Conservation (phyloP, 169 alveolate species). For the Haemoproteus tartakovskyi region DNA sequence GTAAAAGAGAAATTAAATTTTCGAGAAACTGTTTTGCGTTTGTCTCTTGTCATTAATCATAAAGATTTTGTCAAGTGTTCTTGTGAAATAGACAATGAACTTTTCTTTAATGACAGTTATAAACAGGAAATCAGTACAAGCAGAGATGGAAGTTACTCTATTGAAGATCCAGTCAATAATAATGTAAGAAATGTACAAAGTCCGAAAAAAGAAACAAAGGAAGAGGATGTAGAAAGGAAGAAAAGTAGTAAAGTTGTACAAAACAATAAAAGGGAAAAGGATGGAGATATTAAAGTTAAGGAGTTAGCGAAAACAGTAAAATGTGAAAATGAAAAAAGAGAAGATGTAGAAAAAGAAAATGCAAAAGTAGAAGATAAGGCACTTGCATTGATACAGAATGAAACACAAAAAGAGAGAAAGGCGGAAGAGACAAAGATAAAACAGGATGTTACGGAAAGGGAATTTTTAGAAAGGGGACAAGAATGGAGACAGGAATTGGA, state of each 20-base stretch:
- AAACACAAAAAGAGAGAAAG: not conserved
- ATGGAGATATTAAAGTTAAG: too few relatives aligned
- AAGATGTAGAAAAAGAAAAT: not conserved
- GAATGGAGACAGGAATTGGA: not conserved
- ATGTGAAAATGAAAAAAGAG: too few relatives aligned
- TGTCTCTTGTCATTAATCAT: slow-evolving; percentile 22
- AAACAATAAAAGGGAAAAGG: not conserved
- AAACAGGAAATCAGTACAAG: not conserved
- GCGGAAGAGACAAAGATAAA: not conserved
- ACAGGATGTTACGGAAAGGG: not conserved
- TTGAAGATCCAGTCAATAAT: not conserved
- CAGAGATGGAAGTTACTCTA: not conserved
- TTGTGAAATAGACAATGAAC: slow-evolving; percentile 7
- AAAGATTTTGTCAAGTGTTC: slow-evolving; percentile 12
- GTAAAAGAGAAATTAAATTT: slow-evolving; percentile 10
- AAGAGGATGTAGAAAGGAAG: not conserved
- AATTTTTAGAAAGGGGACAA: not conserved
- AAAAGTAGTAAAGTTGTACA: not conserved
- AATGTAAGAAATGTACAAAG: not conserved
- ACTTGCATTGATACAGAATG: not conserved
- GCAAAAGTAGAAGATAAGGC: not conserved
- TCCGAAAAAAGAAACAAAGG: not conserved
- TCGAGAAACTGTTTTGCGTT: slow-evolving; percentile 32
- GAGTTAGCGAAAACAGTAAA: too few relatives aligned
- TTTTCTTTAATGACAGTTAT: slow-evolving; percentile 1